Percentiles rank a stretch among this genome's conserved stretches.
phyloP scores from a whole-genome alignment of 192 early-diverging fungal species.

The Mortierella hygrophila region DNA sequence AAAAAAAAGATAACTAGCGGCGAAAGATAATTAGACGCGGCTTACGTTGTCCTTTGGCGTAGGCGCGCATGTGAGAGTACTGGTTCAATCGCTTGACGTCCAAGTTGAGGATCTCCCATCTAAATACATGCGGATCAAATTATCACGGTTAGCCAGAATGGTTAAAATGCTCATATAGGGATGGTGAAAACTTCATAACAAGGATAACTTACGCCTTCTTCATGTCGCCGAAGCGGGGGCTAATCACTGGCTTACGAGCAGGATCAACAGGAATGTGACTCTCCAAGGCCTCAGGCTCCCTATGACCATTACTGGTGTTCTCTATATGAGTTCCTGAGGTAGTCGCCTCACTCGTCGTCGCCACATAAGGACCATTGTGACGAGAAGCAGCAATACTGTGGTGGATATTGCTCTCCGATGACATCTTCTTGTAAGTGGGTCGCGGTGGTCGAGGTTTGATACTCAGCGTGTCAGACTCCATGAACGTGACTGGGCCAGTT shows the following conservation, averaged over 20 bases:
- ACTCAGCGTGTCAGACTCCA: constrained; percentile 3
- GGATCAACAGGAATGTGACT: neutral
- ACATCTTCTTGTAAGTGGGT: neutral
- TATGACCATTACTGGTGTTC: neutral
- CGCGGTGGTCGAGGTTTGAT: constrained; percentile 5
- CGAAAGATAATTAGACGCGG: neutral
- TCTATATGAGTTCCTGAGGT: neutral
- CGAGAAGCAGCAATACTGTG: neutral
- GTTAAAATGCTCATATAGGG: neutral
- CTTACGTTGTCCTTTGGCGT: constrained; percentile 41
- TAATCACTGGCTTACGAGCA: neutral
- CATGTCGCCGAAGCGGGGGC: constrained; percentile 37
- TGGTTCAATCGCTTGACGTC: constrained; percentile 44
- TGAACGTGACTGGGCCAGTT: neutral
- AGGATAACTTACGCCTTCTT: constrained; percentile 30
- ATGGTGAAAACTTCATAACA: neutral
- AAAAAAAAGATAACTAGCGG: neutral
- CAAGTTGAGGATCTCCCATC: constrained; percentile 52
- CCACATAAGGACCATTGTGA: neutral
- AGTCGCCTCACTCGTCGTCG: neutral
- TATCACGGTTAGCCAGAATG: neutral
- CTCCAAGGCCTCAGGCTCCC: neutral
- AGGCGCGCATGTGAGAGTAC: constrained; percentile 39
- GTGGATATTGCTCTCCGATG: neutral
- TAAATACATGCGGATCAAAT: constrained; percentile 6